Evolutionary conservation across 495 filamentous ascomycete genomes (phyloP), one percentile per base, ranked within the genome.

Genomic region (Xylaria telfairii): DNA sequence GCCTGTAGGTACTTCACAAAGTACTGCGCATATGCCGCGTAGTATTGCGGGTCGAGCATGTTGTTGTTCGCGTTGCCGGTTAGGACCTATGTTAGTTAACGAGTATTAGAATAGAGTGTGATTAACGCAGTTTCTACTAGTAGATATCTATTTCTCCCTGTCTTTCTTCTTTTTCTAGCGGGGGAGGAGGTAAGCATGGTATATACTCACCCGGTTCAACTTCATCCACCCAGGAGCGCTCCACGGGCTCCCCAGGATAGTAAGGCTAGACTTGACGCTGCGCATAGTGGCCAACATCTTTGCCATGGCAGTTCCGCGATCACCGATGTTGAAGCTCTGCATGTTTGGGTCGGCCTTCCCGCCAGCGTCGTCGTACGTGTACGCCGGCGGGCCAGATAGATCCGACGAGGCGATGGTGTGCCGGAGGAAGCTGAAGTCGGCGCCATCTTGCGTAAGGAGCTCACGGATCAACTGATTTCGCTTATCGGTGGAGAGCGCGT

Each of bases 161-260:
- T 24, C 8, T 15, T 7, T 32, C 41, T 13, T 9, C 13, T 15
- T 13, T 28, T 2, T 57, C 9, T 34, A 9, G 26, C 7, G 53
- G 15, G 28, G 28, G 13, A 34, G 28, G 6, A 56, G 12, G 28
- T 6, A 28, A 0, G 21, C 12, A 56, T 56, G 32, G 30, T 24
- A 59, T 62, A 66, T 3, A 51, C 57, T 67, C 62, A 82, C 84
- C 28, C 81, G 77, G 65, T 88, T 86, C 28, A 86, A 68, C 73
- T 89, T 87, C 87, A 89, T 89, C 87, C 87, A 89, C 0, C 83
- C 87, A 0, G 87, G 87, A 0, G 85, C 77, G 53, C 81, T 84
- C 87, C 87, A 89, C 0, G 85, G 78, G 13, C 85, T 83, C 2
- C 87, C 87, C 34, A 88, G 72, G 41, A 88, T 81, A 1, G 75